Percentiles rank a stretch among this genome's conserved stretches.
phyloP scores from a whole-genome alignment of 768 basidiomycete species.

The Termitomyces bulborhizus region DNA sequence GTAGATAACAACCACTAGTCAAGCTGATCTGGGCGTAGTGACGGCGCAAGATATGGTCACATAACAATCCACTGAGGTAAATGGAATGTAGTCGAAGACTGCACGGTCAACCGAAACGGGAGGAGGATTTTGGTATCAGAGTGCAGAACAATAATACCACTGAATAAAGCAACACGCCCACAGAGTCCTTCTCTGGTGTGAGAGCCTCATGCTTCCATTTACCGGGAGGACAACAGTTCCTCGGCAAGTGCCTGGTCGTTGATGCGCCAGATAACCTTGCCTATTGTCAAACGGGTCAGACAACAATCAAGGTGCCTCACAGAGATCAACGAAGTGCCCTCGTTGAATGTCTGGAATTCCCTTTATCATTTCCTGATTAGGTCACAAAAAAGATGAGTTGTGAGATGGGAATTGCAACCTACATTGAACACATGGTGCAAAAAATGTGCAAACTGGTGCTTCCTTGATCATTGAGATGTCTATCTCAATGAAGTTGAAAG shows the following conservation, averaged over 20 bases:
- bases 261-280: slow-evolving; percentile 1
- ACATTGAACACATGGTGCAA: neutral
- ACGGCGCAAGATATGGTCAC: neutral
- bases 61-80: neutral
- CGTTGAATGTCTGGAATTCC: neutral
- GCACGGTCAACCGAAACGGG: neutral
- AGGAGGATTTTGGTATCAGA: neutral
- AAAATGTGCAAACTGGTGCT: neutral
- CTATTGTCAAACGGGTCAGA: neutral
- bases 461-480: neutral
- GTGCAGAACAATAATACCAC: neutral
- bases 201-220: slow-evolving; percentile 7
- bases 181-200: neutral
- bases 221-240: neutral
- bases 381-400: neutral
- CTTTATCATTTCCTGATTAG: slow-evolving; percentile 1
- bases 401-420: neutral
- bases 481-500: neutral
- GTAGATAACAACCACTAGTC: neutral
- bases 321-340: neutral
- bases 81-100: neutral
- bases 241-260: neutral
- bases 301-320: slow-evolving; percentile 2
- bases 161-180: neutral
- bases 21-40: neutral